These are phyloP conservation scores for Cladophialophora psammophila DNA, from an alignment of 2,329 filamentous ascomycete genomes.

Conservation along the genomic window DNA sequence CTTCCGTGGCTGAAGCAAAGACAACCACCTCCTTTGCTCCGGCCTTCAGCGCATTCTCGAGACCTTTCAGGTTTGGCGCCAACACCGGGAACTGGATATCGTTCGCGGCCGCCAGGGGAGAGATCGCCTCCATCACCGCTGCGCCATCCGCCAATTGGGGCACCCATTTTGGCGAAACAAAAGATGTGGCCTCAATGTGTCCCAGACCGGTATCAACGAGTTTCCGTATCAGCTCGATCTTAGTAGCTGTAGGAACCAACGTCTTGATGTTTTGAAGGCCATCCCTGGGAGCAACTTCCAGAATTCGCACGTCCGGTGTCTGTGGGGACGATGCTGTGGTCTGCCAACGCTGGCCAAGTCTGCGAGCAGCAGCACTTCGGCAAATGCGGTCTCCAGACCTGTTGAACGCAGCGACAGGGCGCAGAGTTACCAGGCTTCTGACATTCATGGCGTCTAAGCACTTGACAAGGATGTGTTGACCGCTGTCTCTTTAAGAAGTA, in stretches of 20 bases:
- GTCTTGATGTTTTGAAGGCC: conserved; percentile 86
- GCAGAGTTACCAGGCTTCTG: too few relatives aligned
- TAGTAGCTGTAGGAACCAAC: conserved; percentile 72
- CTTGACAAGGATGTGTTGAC: too few relatives aligned
- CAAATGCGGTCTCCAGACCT: too few relatives aligned
- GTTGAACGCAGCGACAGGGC: too few relatives aligned
- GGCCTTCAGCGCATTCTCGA: conserved; percentile 64
- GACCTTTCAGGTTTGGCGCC: conserved; percentile 51
- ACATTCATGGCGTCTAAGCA: too few relatives aligned
- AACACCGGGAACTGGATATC: conserved; percentile 48
- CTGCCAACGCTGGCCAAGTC: too few relatives aligned
- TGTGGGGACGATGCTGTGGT: too few relatives aligned
- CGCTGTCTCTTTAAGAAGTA: too few relatives aligned
- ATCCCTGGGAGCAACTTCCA: conserved; percentile 85
- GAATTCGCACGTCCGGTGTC: conserved; percentile 60
- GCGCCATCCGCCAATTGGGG: conserved; percentile 68
- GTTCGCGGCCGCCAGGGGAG: neutral
- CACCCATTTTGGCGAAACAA: conserved; percentile 84
- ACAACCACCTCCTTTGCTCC: conserved; percentile 51
- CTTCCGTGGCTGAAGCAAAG: conserved; percentile 53
- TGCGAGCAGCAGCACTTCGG: too few relatives aligned
- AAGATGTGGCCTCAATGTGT: conserved; percentile 81
- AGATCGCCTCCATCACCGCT: conserved; percentile 33
- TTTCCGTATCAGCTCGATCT: conserved; percentile 76
- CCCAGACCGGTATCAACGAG: conserved; percentile 72